Evolutionary conservation across 2,329 filamentous ascomycete species (phyloP).

Genomic region (Domatiomyces catenatus): DNA sequence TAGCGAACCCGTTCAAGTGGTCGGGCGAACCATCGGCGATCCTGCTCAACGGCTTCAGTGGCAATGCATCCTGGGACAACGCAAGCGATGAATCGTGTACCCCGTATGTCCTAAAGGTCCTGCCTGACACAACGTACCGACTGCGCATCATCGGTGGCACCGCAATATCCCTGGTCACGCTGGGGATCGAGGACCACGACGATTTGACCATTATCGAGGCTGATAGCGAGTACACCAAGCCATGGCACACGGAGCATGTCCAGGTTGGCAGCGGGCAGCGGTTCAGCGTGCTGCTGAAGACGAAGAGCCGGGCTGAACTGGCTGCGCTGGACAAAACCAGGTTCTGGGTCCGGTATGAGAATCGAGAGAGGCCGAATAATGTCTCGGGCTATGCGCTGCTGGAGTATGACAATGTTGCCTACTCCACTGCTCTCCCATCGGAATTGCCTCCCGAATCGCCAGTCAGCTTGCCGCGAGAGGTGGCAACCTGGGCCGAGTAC

Average conservation of each 20-base stretch:
- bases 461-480: slow-evolving; percentile 14
- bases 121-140: slow-evolving; percentile 46
- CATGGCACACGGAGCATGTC: slow-evolving; percentile 29
- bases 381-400: slow-evolving; percentile 20
- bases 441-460: slow-evolving; percentile 9
- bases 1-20: slow-evolving; percentile 38
- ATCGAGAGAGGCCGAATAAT: slow-evolving; percentile 17
- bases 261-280: slow-evolving; percentile 45
- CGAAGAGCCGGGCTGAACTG: slow-evolving; percentile 28
- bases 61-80: slow-evolving; percentile 27
- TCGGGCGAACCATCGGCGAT: slow-evolving; percentile 43
- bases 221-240: slow-evolving; percentile 31
- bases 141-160: slow-evolving; percentile 45
- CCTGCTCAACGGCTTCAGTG: slow-evolving; percentile 41
- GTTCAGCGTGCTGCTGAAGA: slow-evolving; percentile 41
- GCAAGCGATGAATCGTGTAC: slow-evolving; percentile 25
- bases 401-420: slow-evolving; percentile 7
- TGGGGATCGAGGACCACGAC: slow-evolving; percentile 43
- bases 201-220: slow-evolving; percentile 45
- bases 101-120: slow-evolving; percentile 40
- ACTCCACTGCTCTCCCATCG: background rate
- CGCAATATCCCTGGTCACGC: slow-evolving; percentile 38
- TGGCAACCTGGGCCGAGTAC: slow-evolving; percentile 16
- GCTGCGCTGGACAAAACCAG: slow-evolving; percentile 29
- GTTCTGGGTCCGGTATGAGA: slow-evolving; percentile 29